phyloP scores from a whole-genome alignment of 2,329 filamentous ascomycete species.

The Nemania sp. region DNA sequence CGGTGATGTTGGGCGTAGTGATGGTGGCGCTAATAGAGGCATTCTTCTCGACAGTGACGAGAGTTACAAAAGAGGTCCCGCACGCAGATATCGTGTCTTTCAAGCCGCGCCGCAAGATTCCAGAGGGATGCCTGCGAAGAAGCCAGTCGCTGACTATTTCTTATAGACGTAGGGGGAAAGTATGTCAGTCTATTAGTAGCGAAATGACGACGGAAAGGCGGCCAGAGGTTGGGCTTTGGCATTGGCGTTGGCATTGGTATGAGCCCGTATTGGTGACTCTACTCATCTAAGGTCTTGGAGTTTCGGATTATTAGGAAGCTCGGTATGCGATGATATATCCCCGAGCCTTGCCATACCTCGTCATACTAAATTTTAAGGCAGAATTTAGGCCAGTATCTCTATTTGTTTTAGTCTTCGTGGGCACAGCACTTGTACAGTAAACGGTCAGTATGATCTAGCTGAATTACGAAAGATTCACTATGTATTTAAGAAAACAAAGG shows the following conservation, averaged over 20 bases:
- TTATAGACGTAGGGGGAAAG: slow-evolving; percentile 60
- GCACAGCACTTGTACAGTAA: background rate
- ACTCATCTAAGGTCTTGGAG: slow-evolving; percentile 20
- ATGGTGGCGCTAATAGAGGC: slow-evolving; percentile 54
- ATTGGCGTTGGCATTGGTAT: too few relatives aligned
- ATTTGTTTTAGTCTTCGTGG: background rate
- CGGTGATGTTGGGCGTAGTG: slow-evolving; percentile 73
- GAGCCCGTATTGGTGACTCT: background rate
- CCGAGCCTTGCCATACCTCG: background rate
- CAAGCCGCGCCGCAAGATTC: slow-evolving; percentile 96
- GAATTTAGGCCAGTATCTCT: background rate
- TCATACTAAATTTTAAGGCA: background rate
- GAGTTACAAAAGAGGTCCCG: slow-evolving; percentile 73
- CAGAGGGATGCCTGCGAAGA: slow-evolving; percentile 98
- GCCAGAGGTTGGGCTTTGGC: slow-evolving; percentile 6
- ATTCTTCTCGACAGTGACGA: slow-evolving; percentile 63
- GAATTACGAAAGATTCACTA: slow-evolving; percentile 6
- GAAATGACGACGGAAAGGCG: background rate
- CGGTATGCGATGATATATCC: slow-evolving; percentile 2
- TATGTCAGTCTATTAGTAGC: background rate
- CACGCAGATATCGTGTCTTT: slow-evolving; percentile 92
- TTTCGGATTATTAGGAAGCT: slow-evolving; percentile 25
- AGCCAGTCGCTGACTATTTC: slow-evolving; percentile 97
- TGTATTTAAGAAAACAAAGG: slow-evolving; percentile 36
- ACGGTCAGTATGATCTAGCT: slow-evolving; percentile 1